Percentiles rank a stretch among this genome's conserved stretches.
Conservation (phyloP, 202 grass and related monocot species). For the Setaria italica region DNA sequence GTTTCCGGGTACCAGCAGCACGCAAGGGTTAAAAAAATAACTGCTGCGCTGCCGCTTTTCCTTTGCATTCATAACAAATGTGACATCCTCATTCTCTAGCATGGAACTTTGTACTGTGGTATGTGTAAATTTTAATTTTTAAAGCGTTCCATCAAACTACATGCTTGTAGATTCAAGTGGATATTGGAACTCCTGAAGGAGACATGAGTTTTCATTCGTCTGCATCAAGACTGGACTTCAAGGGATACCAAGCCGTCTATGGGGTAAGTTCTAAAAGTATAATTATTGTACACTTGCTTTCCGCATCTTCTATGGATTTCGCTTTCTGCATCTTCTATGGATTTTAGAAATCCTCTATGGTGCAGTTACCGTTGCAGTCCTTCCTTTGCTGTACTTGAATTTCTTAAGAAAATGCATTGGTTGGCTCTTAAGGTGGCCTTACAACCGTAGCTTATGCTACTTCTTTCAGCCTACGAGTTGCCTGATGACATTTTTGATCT, state of each 20-base stretch:
- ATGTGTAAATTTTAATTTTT: constrained; percentile 3
- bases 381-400: neutral
- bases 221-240: constrained; percentile 77
- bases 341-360: too few species aligned
- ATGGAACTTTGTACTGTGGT: neutral
- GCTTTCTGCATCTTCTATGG: constrained; percentile 20
- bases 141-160: constrained; percentile 3
- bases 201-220: constrained; percentile 70
- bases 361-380: constrained; percentile 20
- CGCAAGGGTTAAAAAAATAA: too few species aligned
- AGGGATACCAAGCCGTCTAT: constrained; percentile 85
- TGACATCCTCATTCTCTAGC: constrained; percentile 21
- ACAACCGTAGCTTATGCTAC: neutral
- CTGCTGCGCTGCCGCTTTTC: too few species aligned
- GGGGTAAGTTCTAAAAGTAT: constrained; percentile 58
- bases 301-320: constrained; percentile 3
- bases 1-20: too few species aligned
- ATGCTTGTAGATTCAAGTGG: constrained; percentile 91
- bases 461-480: constrained; percentile 12
- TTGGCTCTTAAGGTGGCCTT: constrained; percentile 16
- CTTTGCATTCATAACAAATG: neutral
- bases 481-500: constrained; percentile 21
- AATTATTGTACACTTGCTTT: constrained; percentile 42
- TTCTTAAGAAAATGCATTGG: constrained; percentile 30
- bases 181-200: constrained; percentile 72